Conservation (phyloP, 1,284 basidiomycete species). For the Cryptococcus hybrid region DNA sequence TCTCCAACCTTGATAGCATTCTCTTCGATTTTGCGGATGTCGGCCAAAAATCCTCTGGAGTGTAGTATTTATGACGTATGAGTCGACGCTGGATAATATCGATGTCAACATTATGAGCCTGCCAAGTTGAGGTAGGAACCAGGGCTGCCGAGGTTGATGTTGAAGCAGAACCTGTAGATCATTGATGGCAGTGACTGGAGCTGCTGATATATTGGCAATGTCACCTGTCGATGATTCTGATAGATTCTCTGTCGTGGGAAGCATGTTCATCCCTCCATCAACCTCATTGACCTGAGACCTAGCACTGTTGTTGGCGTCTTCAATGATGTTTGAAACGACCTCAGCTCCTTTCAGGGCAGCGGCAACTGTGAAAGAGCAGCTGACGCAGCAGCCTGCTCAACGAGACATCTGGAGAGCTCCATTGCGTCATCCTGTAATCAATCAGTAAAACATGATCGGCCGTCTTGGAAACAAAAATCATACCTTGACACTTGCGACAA, state of each 20-base stretch:
- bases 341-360: background rate
- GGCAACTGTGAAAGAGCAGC: background rate
- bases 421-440: conserved; percentile 23
- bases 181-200: background rate
- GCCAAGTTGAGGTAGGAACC: conserved; percentile 23
- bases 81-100: conserved; percentile 87
- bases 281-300: background rate
- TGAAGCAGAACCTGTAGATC: background rate
- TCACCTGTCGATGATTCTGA: background rate
- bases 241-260: background rate
- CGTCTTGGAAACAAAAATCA: conserved; percentile 33
- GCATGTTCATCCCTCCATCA: background rate
- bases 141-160: background rate
- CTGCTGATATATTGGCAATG: background rate
- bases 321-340: background rate
- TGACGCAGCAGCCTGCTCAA: conserved; percentile 19
- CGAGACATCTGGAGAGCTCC: conserved; percentile 9
- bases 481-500: conserved; percentile 78
- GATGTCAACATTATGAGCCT: conserved; percentile 73
- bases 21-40: conserved; percentile 82
- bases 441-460: background rate
- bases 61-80: conserved; percentile 83
- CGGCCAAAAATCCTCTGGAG: conserved; percentile 83
- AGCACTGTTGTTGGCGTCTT: background rate
- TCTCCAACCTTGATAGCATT: conserved; percentile 77